Base-by-base conservation (phyloP, 2,329 filamentous ascomycete species). In the Ceratocystis variospora region DNA sequence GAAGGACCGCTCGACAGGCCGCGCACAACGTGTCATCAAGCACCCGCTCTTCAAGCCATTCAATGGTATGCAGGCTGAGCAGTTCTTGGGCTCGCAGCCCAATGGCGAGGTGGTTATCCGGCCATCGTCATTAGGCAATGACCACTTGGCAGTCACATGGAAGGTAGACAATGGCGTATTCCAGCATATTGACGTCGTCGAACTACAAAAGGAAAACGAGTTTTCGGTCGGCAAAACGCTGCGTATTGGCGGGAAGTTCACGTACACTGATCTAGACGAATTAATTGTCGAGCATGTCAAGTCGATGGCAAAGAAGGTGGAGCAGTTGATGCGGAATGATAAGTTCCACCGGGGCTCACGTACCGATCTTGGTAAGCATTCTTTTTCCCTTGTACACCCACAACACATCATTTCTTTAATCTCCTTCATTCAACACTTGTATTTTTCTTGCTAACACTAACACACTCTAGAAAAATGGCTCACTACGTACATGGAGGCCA, bases 121-220 rank as follows among this genome's bases (percentile, higher is more conserved):
- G 57, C 93, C 94, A 2, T 96, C 91, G 0, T 96, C 91, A 33
- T 96, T 96, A 75, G 94, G 94, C 57, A 88, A 90, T 67, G 94
- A 99, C 74, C 94, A 99, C 78, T 80, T 99, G 66, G 91, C 93
- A 6, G 86, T 99, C 61, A 99, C 94, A 0, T 99, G 94, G 94
- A 99, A 99, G 79, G 92, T 99, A 15, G 88, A 90, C 1, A 91
- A 97, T 74, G 88, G 88, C 68, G 86, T 97, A n/a, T 99, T 92
- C 75, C 92, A 99, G 76, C 94, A 99, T 75, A 90, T 99, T 70
- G 94, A 99, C 75, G 93, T 99, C 44, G 82, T 99, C 48, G 94
- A 99, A 77, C 81, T 99, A 73, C 90, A 96, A 75, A 99, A 99
- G 77, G 90, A 96, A 69, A 97, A 91, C 69, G 93, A 97, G 74